Evolutionary conservation across 371 early-diverging fungal genomes (phyloP), one percentile per base, ranked within the genome.

Genomic region (Syncephalis fuscata): DNA sequence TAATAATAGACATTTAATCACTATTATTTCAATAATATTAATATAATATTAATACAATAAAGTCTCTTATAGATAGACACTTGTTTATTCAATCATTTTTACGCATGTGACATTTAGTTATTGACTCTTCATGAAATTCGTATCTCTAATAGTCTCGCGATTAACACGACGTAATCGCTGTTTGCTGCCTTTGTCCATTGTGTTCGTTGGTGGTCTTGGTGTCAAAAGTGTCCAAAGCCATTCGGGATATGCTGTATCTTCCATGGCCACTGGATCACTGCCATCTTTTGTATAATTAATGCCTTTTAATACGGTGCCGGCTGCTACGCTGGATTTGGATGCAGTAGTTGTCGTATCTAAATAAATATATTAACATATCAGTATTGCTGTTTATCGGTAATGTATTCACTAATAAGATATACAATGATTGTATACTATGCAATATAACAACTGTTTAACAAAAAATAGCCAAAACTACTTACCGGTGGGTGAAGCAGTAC

Each of bases 181-280:
- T 32, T 44, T 48, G 23, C 48, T 48, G 41, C 39, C 19, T 62
- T 70, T 61, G 49, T 74, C 74, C 48, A 62, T 52, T 23, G 88
- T 82, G 11, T 32, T 32, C 4, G 11, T 11, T 11, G 32, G 32
- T 7, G 32, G 32, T 32, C 32, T 32, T 32, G 32, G 32, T 32
- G 32, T 32, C 45, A 83, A 63, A 48, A 92, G 65, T 22, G 74
- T 76, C 92, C 92, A 93, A 17, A 93, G 73, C 92, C 92, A 92
- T 3, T 71, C 79, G 19, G 92, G 93, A 56, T 93, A 93, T 60
- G 85, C 85, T 1, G 66, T 64, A 51, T 93, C 93, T 15, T 74
- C 75, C 41, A 77, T 68, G 1, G 93, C 92, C 10, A 91, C 68
- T n/a, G 90, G 90, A 43, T 93, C 91, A 51, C 67, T 70, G 40